Conservation (phyloP, 1,139 yeast genomes). For the Lodderomyces metapsilosis region DNA sequence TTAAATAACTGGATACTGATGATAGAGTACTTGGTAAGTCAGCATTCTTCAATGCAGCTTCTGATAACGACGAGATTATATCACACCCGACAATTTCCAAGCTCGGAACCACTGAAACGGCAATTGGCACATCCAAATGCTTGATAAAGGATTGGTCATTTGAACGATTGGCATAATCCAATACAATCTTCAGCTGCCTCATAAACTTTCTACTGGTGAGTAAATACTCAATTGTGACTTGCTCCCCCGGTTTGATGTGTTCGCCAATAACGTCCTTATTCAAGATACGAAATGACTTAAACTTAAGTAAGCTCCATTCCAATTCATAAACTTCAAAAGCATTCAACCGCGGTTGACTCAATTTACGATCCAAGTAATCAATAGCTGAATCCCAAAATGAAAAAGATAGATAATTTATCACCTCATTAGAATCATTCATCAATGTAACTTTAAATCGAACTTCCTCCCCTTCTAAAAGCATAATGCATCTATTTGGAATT, state of each 20-base stretch:
- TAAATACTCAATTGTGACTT: conserved; percentile 51
- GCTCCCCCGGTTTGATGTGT: conserved; percentile 30
- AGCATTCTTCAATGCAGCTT: conserved; percentile 7
- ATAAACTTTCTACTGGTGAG: conserved; percentile 74
- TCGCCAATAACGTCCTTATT: conserved; percentile 38
- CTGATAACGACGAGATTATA: conserved; percentile 50
- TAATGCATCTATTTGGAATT: conserved; percentile 64
- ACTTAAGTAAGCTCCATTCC: conserved; percentile 63
- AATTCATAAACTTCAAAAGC: conserved; percentile 70
- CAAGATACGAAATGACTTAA: conserved; percentile 53
- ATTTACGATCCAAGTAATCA: conserved; percentile 50
- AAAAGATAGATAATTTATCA: conserved; percentile 58
- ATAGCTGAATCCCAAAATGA: conserved; percentile 74
- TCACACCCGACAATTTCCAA: conserved; percentile 76
- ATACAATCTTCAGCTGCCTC: conserved; percentile 59
- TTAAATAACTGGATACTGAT: background rate
- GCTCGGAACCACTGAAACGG: conserved; percentile 66
- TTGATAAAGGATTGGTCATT: conserved; percentile 46
- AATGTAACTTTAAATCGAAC: conserved; percentile 50
- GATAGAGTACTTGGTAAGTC: background rate
- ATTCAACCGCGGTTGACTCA: conserved; percentile 32
- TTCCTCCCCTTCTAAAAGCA: conserved; percentile 80
- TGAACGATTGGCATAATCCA: conserved; percentile 62
- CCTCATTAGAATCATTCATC: conserved; percentile 56
- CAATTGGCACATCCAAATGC: conserved; percentile 60